These are phyloP conservation scores for Petunia secreta DNA, from an alignment of 257 asterid species.

Conservation along the genomic window DNA sequence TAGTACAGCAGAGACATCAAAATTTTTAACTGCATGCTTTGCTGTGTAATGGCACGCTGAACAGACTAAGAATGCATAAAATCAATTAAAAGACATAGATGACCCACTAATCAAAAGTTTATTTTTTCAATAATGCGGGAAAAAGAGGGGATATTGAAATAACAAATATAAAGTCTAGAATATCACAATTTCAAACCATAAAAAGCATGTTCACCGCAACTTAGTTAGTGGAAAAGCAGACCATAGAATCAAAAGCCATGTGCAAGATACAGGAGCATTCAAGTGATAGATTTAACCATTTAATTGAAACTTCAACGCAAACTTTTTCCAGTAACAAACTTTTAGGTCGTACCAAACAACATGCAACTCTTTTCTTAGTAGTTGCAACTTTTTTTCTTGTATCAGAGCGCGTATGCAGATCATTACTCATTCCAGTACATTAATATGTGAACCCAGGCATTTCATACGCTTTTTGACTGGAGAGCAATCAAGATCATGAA, in stretches of 20 bases:
- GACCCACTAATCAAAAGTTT: too few relatives aligned
- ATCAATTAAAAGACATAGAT: not conserved
- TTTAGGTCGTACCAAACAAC: not conserved
- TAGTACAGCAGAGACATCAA: constrained; percentile 4
- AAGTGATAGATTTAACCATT: not conserved
- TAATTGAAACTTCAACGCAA: not conserved
- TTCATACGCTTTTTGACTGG: not conserved
- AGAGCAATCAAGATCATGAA: constrained; percentile 15
- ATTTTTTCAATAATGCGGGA: too few relatives aligned
- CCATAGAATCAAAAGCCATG: constrained; percentile 11
- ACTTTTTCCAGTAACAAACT: not conserved
- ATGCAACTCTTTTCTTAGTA: constrained; percentile 20
- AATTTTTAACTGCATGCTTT: not conserved
- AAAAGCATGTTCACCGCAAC: not conserved
- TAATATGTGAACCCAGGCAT: not conserved
- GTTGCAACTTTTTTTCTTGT: not conserved
- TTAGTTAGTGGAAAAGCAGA: not conserved
- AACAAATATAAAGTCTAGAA: not conserved
- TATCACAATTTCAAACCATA: constrained; percentile 9
- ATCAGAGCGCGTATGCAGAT: not conserved
- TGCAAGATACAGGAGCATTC: not conserved
- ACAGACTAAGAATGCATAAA: not conserved
- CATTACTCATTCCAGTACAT: constrained; percentile 15
- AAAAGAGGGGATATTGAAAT: too few relatives aligned
- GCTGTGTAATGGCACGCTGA: constrained; percentile 11